These are phyloP conservation scores for Thalassiosira pacifica DNA, from an alignment of 352 stramenopile genomes.

Conservation along the genomic window DNA sequence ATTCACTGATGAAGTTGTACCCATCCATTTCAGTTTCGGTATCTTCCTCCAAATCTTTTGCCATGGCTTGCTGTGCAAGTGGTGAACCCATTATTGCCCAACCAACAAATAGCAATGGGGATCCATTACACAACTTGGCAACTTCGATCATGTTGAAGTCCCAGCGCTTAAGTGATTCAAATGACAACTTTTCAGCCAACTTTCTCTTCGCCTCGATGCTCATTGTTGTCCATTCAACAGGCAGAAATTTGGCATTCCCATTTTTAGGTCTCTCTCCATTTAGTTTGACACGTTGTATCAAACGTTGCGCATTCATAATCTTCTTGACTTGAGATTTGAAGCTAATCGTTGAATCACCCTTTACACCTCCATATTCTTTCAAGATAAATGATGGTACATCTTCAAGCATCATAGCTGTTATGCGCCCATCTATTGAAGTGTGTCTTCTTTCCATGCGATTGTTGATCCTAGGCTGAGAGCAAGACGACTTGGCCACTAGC, in stretches of 20 bases:
- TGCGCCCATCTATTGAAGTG: conserved; percentile 18
- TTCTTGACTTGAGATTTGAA: conserved; percentile 46
- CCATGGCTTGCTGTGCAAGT: conserved; percentile 54
- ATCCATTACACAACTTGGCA: conserved; percentile 46
- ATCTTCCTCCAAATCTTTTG: conserved; percentile 45
- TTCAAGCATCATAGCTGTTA: conserved; percentile 30
- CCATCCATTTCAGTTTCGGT: conserved; percentile 24
- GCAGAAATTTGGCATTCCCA: conserved; percentile 50
- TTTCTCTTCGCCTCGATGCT: conserved; percentile 35
- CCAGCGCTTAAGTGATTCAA: conserved; percentile 52
- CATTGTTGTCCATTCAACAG: conserved; percentile 57
- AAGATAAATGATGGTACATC: conserved; percentile 57
- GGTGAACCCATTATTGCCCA: conserved; percentile 69
- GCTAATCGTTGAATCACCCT: neutral
- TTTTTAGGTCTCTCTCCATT: neutral
- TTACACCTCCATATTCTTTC: conserved; percentile 50
- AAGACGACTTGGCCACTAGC: neutral
- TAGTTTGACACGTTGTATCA: conserved; percentile 5
- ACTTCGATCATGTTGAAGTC: conserved; percentile 64
- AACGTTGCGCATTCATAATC: conserved; percentile 47
- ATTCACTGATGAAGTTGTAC: conserved; percentile 59
- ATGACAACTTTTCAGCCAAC: conserved; percentile 54
- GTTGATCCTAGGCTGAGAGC: conserved; percentile 6
- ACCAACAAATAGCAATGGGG: conserved; percentile 56
- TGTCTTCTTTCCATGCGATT: conserved; percentile 43